Conservation (phyloP, 1,284 basidiomycete genomes). For the Microbotryum violaceum region DNA sequence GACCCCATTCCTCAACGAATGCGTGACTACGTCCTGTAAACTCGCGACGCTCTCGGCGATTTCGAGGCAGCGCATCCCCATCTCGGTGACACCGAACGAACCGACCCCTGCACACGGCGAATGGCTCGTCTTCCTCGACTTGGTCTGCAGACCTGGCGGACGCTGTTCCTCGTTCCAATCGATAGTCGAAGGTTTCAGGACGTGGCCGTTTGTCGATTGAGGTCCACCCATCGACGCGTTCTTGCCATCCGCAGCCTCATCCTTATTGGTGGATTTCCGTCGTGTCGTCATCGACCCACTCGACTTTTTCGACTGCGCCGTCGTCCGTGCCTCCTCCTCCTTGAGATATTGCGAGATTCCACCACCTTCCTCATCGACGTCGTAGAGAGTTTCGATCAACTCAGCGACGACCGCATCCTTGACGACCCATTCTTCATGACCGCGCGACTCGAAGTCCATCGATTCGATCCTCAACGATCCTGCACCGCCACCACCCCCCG, state of each 20-base stretch:
- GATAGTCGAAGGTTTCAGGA: too few species aligned
- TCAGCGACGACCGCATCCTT: conserved; percentile 9
- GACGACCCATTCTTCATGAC: conserved; percentile 23
- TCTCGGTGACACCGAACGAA: conserved; percentile 28
- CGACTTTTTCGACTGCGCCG: not conserved
- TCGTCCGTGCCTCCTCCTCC: not conserved
- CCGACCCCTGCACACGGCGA: conserved; percentile 14
- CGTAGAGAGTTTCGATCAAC: conserved; percentile 2
- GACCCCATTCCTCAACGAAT: conserved; percentile 19
- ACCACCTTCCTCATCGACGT: not conserved
- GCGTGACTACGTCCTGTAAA: conserved; percentile 27
- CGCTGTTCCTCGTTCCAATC: too few species aligned
- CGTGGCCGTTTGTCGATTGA: too few species aligned
- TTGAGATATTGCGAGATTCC: not conserved
- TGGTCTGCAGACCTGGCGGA: not conserved
- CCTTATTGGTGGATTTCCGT: not conserved
- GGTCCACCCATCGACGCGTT: too few species aligned
- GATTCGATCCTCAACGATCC: conserved; percentile 22
- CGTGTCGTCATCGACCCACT: not conserved
- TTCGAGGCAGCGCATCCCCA: conserved; percentile 33
- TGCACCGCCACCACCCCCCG: not conserved
- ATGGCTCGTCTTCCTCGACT: not conserved
- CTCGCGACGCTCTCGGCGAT: conserved; percentile 32
- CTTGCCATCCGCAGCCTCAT: too few species aligned
- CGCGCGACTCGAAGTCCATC: conserved; percentile 24